Base-by-base conservation (phyloP, 2,329 filamentous ascomycete species). In the Botrytis aclada region DNA sequence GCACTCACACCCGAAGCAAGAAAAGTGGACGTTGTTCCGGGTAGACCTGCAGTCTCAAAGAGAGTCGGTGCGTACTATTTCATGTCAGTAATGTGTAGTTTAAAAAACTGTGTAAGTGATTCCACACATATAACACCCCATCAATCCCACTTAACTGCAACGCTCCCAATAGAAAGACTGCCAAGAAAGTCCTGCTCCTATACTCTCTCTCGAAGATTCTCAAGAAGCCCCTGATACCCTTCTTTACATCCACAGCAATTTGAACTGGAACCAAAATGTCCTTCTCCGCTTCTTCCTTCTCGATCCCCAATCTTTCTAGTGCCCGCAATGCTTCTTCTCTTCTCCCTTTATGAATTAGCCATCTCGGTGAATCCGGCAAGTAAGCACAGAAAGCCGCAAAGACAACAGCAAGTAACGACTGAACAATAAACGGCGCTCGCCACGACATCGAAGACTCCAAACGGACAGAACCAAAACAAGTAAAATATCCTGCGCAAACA, bases 111-210 rank as follows among this genome's bases (percentile, higher is more conserved):
- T 16, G 51, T 29, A 18, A 29, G 18, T 58, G n/a, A 22, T 20
- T 37, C 81, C 84, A 78, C 77, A 88, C 86, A 74, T 88, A 90
- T 32, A 88, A 82, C 8, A 89, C 84, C 0, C 86, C 88, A 73
- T 90, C 88, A 66, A 90, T 89, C 0, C 88, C 88, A 34, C 84
- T 86, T 0, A 90, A 80, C 75, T 90, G 88, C 47, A 87, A 83
- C 83, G 88, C 87, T 3, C 83, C 84, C 76, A 90, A 83, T 62
- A 88, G 79, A 74, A 89, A 89, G 0, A 87, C 80, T 1, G 84
- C 87, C 37, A 89, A 80, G 51, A 84, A 77, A 0, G 86, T 88
- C 3, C 84, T 82, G 5, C 80, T 79, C 4, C 85, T 82, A 45
- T 85, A 85, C 7, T 83, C 82, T 45, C 81, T 80, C n/a, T 78